Evolutionary conservation across 1,284 basidiomycete species (phyloP).

Genomic region (Bjerkandera adusta): DNA sequence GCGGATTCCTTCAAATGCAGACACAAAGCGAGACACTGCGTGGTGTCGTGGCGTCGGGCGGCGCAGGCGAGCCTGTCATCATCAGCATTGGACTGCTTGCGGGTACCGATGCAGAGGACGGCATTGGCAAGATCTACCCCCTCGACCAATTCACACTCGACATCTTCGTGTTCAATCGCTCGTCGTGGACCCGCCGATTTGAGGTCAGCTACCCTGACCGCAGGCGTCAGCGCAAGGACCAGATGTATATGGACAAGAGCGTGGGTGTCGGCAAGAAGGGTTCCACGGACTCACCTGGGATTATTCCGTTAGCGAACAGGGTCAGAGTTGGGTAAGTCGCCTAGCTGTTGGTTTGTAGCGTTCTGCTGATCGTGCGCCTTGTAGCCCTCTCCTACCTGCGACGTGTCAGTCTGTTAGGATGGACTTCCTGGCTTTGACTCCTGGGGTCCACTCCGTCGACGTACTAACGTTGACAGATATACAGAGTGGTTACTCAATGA

Average conservation of each 20-base stretch:
- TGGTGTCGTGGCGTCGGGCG: slow-evolving; percentile 25
- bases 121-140: slow-evolving; percentile 55
- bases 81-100: slow-evolving; percentile 70
- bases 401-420: slow-evolving; percentile 87
- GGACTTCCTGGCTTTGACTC: slow-evolving; percentile 77
- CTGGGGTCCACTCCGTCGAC: slow-evolving; percentile 80
- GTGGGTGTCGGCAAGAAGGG: slow-evolving; percentile 22
- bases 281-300: slow-evolving; percentile 48
- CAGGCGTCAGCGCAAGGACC: slow-evolving; percentile 41
- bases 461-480: slow-evolving; percentile 71
- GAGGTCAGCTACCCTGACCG: slow-evolving; percentile 70
- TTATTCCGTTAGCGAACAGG: slow-evolving; percentile 79
- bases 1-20: slow-evolving; percentile 23
- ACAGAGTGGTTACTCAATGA: slow-evolving; percentile 69
- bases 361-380: slow-evolving; percentile 8
- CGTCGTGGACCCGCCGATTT: slow-evolving; percentile 73
- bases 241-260: slow-evolving; percentile 26
- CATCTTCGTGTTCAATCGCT: slow-evolving; percentile 87
- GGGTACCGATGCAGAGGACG: slow-evolving; percentile 21
- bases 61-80: slow-evolving; percentile 55
- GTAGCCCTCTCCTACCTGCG: slow-evolving; percentile 74
- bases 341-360: slow-evolving; percentile 3
- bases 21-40: slow-evolving; percentile 7
- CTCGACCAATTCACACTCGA: slow-evolving; percentile 80
- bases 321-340: slow-evolving; percentile 73